Percentiles rank a stretch among this genome's conserved stretches.
Conservation (phyloP, 108 stramenopile genomes). For the Hondaea fermentalgiana region DNA sequence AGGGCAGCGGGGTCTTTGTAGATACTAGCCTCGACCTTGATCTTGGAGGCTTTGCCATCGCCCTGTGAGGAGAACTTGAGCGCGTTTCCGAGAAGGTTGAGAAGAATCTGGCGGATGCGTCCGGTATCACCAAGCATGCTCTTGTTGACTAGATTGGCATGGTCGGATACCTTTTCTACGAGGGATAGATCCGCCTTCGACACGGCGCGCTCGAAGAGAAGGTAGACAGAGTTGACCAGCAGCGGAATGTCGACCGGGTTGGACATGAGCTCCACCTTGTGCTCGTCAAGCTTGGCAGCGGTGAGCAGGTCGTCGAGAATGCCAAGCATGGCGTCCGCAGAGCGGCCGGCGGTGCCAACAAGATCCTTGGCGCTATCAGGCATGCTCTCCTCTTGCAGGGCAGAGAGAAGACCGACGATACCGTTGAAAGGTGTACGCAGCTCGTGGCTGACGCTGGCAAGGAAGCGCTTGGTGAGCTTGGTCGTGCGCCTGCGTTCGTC, state of each 20-base stretch:
- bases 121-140: background rate
- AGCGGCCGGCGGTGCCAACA: background rate
- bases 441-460: slow-evolving; percentile 29
- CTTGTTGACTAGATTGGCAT: background rate
- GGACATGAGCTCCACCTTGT: background rate
- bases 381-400: background rate
- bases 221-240: background rate
- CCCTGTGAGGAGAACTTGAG: background rate
- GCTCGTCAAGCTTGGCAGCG: background rate
- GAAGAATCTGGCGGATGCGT: background rate
- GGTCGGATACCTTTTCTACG: background rate
- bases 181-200: background rate
- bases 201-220: background rate
- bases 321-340: background rate
- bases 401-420: slow-evolving; percentile 15
- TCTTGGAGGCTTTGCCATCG: background rate
- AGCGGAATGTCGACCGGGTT: background rate
- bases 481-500: background rate
- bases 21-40: background rate
- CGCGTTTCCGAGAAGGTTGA: slow-evolving; percentile 15
- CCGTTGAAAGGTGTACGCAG: slow-evolving; percentile 30
- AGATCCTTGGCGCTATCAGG: background rate
- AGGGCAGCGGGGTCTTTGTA: background rate
- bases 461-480: slow-evolving; percentile 16
- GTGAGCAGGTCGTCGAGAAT: slow-evolving; percentile 15